Evolutionary conservation across 2,329 filamentous ascomycete species (phyloP).

Genomic region (Ceratocystis colombiana): DNA sequence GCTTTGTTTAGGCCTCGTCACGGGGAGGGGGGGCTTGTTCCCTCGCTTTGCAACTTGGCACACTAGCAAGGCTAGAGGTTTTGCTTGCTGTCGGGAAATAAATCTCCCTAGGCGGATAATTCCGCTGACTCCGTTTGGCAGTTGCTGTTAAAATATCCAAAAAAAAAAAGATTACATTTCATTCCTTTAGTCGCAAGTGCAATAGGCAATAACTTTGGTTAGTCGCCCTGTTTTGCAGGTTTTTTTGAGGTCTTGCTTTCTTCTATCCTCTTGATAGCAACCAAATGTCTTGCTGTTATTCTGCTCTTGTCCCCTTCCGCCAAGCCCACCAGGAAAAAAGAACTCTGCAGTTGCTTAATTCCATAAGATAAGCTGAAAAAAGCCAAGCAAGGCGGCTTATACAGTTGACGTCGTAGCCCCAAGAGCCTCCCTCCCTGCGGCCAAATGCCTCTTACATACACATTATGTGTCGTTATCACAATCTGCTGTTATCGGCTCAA

Average conservation of each 20-base stretch:
- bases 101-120: not conserved
- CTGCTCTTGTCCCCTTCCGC: not conserved
- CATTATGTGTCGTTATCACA: not conserved
- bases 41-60: not conserved
- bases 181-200: no score
- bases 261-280: no score
- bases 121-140: not conserved
- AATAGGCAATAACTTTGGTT: no score
- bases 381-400: not conserved
- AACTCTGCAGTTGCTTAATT: not conserved
- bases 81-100: not conserved
- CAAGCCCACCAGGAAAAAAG: not conserved
- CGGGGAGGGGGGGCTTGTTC: not conserved
- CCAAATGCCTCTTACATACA: slow-evolving; percentile 5
- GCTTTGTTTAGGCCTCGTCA: no score
- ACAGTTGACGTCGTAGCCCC: not conserved
- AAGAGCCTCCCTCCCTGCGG: not conserved
- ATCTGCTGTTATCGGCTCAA: not conserved
- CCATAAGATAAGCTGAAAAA: not conserved
- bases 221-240: no score
- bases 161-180: no score
- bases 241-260: no score
- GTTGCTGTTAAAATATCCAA: not conserved
- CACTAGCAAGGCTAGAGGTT: not conserved
- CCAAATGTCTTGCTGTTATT: not conserved